A percentile compares a stretch with the other conserved stretches of the same genome.
Conservation (phyloP, 2,329 filamentous ascomycete genomes). For the Colletotrichum limetticola region DNA sequence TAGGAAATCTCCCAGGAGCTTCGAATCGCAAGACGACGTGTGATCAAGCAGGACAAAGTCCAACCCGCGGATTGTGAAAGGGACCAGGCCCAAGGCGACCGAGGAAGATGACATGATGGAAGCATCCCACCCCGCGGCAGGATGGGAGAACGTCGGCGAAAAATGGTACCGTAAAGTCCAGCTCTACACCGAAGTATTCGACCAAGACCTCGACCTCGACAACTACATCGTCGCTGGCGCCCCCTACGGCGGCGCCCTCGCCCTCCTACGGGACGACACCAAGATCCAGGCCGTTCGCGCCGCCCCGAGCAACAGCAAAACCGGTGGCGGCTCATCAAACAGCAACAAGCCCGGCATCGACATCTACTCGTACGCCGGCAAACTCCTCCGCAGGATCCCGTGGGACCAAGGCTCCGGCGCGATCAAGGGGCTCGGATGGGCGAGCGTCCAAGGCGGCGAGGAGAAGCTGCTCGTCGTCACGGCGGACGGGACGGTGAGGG, state of each 20-base stretch:
- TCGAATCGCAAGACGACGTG: neutral
- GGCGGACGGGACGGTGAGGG: conserved; percentile 88
- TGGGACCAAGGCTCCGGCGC: conserved; percentile 87
- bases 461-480: conserved; percentile 91
- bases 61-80: neutral
- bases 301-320: conserved; percentile 54
- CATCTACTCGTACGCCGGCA: conserved; percentile 92
- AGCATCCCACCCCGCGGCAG: conserved; percentile 76
- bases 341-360: conserved; percentile 88
- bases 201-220: conserved; percentile 92
- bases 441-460: conserved; percentile 69
- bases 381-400: conserved; percentile 84
- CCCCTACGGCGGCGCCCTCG: conserved; percentile 89
- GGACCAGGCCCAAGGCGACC: neutral
- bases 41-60: neutral
- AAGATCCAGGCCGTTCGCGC: conserved; percentile 85
- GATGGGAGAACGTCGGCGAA: conserved; percentile 94
- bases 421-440: conserved; percentile 93
- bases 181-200: conserved; percentile 93
- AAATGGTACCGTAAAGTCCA: conserved; percentile 95
- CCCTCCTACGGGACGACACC: conserved; percentile 87
- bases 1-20: neutral
- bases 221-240: conserved; percentile 93
- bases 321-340: conserved; percentile 50
- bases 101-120: conserved; percentile 60